Evolutionary conservation across 441 rosid genomes (phyloP).

Genomic region (Melastoma candidum): DNA sequence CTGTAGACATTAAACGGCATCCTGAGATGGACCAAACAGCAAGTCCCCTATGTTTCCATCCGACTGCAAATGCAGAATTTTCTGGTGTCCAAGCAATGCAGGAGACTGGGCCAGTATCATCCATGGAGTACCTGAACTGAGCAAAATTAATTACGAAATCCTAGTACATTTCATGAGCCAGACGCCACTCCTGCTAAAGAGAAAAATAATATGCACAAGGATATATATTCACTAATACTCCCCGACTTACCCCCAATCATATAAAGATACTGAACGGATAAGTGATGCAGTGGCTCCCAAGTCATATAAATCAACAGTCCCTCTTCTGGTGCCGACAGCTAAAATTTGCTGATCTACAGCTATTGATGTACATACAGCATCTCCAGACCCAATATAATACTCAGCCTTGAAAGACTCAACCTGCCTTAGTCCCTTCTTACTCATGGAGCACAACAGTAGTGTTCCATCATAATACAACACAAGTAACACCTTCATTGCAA

Average conservation of each 20-base stretch:
- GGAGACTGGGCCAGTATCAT: slow-evolving; percentile 89
- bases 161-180: not conserved
- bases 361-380: slow-evolving; percentile 73
- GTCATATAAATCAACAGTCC: slow-evolving; percentile 81
- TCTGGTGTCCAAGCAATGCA: slow-evolving; percentile 97
- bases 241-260: slow-evolving; percentile 86
- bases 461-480: slow-evolving; percentile 72
- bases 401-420: slow-evolving; percentile 65
- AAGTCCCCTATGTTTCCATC: slow-evolving; percentile 96
- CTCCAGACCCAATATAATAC: slow-evolving; percentile 60
- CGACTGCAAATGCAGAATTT: slow-evolving; percentile 98
- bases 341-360: slow-evolving; percentile 91
- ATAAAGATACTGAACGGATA: slow-evolving; percentile 76
- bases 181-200: too few species aligned
- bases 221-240: too few species aligned
- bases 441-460: slow-evolving; percentile 64
- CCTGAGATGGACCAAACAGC: slow-evolving; percentile 99
- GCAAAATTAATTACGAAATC: slow-evolving; percentile 6
- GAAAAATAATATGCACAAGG: too few species aligned
- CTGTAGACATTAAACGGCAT: slow-evolving; percentile 95
- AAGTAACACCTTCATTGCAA: slow-evolving; percentile 57
- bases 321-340: slow-evolving; percentile 94
- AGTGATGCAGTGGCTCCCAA: slow-evolving; percentile 58
- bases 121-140: slow-evolving; percentile 71
- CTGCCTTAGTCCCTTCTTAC: slow-evolving; percentile 79